Conservation (phyloP, 225 moss, liverwort and hornwort species). For the Polytrichum commune region DNA sequence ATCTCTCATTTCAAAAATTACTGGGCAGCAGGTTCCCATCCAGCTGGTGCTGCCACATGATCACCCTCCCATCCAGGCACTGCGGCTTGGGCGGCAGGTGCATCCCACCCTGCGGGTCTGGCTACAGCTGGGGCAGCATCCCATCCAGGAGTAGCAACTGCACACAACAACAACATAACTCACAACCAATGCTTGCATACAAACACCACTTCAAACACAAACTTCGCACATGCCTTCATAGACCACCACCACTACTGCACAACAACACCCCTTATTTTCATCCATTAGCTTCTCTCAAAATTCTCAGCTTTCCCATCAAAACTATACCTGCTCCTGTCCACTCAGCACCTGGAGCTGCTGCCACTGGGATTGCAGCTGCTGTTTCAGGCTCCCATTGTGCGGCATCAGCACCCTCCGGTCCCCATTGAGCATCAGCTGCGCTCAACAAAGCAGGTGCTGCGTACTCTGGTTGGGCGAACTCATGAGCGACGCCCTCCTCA, state of each 20-base stretch:
- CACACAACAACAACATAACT: not conserved
- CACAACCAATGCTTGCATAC: no score
- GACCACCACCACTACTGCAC: no score
- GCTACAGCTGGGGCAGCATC: not conserved
- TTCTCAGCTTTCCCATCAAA: no score
- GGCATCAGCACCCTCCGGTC: constrained; percentile 28
- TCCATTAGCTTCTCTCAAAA: no score
- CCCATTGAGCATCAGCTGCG: constrained; percentile 37
- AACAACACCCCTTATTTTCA: no score
- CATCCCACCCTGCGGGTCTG: not conserved
- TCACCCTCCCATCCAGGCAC: constrained; percentile 1
- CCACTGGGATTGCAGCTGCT: not conserved
- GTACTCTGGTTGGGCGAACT: constrained; percentile 52
- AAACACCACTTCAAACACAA: no score
- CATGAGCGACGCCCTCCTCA: constrained; percentile 58
- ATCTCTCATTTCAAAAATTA: not conserved
- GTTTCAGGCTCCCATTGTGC: constrained; percentile 40
- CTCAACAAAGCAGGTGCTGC: constrained; percentile 27
- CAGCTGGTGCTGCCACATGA: not conserved
- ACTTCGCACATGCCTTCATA: no score
- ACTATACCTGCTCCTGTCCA: constrained; percentile 5
- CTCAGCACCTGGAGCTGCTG: constrained; percentile 10
- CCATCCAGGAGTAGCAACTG: not conserved
- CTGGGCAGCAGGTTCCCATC: constrained; percentile 3
- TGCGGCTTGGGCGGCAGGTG: not conserved